Conservation (phyloP, 106 monocot genomes). For the Dendrobium catenatum region DNA sequence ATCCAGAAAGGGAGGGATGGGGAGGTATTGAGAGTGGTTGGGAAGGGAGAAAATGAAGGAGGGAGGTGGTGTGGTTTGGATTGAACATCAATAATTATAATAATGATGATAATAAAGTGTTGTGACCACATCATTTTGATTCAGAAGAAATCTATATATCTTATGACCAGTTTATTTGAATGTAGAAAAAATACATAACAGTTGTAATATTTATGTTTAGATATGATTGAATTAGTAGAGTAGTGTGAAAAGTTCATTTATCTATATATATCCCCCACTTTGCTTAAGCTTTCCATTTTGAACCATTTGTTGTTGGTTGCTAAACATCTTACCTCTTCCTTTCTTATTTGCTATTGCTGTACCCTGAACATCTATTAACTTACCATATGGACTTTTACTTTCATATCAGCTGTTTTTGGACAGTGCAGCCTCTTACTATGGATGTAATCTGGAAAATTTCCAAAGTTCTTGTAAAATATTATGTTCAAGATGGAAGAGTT, state of each 20-base stretch:
- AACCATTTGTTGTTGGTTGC: not conserved
- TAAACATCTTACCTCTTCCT: not conserved
- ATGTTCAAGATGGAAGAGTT: not conserved
- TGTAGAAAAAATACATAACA: not conserved
- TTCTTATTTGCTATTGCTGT: not conserved
- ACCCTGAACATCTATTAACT: not conserved
- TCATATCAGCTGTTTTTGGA: not conserved
- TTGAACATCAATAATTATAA: not conserved
- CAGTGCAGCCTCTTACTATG: not conserved
- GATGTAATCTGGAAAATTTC: not conserved
- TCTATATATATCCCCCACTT: not conserved
- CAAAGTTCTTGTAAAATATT: not conserved
- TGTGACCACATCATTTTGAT: not conserved
- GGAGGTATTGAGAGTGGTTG: not conserved
- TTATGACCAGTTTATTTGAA: not conserved
- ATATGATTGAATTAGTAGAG: not conserved
- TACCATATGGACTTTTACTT: not conserved
- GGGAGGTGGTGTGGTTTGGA: no score
- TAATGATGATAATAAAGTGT: not conserved
- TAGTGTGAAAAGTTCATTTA: not conserved
- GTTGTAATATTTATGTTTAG: not conserved
- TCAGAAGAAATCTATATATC: not conserved
- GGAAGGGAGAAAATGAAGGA: not conserved
- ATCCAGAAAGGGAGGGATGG: not conserved
- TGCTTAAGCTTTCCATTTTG: not conserved